phyloP scores from a whole-genome alignment of 1,284 basidiomycete species.

The Trichosporon ovoides region DNA sequence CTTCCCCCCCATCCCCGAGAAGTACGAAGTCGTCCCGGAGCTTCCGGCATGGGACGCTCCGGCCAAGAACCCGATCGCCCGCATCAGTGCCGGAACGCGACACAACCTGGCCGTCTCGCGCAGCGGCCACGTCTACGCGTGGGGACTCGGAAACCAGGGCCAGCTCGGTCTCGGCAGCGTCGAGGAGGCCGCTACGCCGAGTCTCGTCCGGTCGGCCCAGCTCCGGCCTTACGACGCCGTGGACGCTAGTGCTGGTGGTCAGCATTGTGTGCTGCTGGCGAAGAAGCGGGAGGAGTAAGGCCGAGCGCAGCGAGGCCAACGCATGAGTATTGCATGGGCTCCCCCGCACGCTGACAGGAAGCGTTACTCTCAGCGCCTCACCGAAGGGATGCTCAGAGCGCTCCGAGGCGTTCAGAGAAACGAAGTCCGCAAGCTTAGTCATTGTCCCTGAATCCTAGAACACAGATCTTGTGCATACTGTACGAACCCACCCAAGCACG shows the following conservation, averaged over 20 bases:
- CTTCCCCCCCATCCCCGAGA: slow-evolving; percentile 57
- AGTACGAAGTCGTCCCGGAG: slow-evolving; percentile 49
- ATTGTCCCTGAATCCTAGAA: too few species aligned
- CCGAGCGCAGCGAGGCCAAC: too few species aligned
- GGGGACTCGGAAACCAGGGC: slow-evolving; percentile 66
- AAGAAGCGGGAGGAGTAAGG: slow-evolving; percentile 11
- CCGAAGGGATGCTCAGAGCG: too few species aligned
- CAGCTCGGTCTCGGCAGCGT: slow-evolving; percentile 51
- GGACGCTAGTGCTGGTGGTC: slow-evolving; percentile 50
- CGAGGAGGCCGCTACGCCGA: slow-evolving; percentile 57
- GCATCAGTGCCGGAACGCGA: slow-evolving; percentile 70
- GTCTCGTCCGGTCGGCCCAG: slow-evolving; percentile 56
- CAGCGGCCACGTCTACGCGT: slow-evolving; percentile 73
- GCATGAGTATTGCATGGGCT: too few species aligned
- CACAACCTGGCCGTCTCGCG: slow-evolving; percentile 76
- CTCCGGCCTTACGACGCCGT: slow-evolving; percentile 49
- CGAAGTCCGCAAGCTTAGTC: too few species aligned
- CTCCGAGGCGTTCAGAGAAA: too few species aligned
- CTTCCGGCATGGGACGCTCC: slow-evolving; percentile 48
- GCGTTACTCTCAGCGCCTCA: too few species aligned
- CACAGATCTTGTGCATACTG: too few species aligned
- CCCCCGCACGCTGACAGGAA: too few species aligned
- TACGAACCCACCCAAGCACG: too few species aligned
- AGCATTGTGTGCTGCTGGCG: slow-evolving; percentile 50
- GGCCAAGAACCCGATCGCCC: slow-evolving; percentile 60